Percentiles rank a stretch among this genome's conserved stretches.
Evolutionary conservation across 2,329 filamentous ascomycete genomes (phyloP).

Genomic region (Botrytis sinoallii): DNA sequence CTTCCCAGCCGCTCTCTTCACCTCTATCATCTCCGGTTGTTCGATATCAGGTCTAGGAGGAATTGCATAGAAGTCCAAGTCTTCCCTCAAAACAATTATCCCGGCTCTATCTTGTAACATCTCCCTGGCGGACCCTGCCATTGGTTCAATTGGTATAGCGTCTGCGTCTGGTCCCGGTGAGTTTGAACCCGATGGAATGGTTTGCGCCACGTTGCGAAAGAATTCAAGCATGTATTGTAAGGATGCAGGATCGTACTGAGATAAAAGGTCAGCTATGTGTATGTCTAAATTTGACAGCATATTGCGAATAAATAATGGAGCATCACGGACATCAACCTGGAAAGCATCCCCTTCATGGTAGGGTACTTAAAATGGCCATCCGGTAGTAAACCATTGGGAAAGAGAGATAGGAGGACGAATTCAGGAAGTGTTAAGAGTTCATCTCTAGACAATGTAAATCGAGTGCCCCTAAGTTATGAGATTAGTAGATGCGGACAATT

Average conservation of each 20-base stretch:
- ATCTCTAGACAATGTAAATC: conserved; percentile 91
- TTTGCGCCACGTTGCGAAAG: conserved; percentile 92
- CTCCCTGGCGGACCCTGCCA: conserved; percentile 67
- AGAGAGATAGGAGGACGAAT: conserved; percentile 95
- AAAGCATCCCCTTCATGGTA: conserved; percentile 93
- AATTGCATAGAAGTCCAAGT: conserved; percentile 96
- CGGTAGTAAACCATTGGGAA: conserved; percentile 95
- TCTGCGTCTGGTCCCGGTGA: conserved; percentile 66
- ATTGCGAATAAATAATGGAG: conserved; percentile 34
- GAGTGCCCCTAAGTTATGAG: conserved; percentile 65
- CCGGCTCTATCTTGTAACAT: conserved; percentile 85
- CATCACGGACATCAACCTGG: conserved; percentile 84
- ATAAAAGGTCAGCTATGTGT: conserved; percentile 43
- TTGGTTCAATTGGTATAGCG: conserved; percentile 67
- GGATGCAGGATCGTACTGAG: conserved; percentile 91
- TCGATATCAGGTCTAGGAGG: conserved; percentile 81
- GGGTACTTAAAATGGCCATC: conserved; percentile 90
- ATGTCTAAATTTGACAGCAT: conserved; percentile 41
- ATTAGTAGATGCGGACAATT: conserved; percentile 34
- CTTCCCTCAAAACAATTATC: conserved; percentile 94
- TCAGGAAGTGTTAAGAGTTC: conserved; percentile 94
- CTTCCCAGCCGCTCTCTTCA: conserved; percentile 86
- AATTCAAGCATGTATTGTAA: conserved; percentile 99
- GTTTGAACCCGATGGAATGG: conserved; percentile 73
- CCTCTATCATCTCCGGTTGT: conserved; percentile 87